Evolutionary conservation across 148 eudicot species (phyloP).

Genomic region (Camellia lanceoleosa): DNA sequence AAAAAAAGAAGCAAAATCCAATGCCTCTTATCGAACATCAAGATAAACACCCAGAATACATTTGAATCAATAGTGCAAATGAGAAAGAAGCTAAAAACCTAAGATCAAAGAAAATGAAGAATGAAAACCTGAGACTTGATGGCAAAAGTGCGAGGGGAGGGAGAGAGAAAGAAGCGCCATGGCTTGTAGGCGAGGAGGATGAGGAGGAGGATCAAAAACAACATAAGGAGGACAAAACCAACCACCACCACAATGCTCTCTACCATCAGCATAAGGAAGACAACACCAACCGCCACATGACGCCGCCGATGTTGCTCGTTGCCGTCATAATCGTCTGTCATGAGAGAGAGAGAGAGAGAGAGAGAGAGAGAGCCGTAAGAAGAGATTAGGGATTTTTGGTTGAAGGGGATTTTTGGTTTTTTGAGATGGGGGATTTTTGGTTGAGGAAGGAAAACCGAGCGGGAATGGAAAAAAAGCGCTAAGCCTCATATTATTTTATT

Average conservation of each 20-base stretch:
- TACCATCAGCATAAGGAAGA: slow-evolving; percentile 60
- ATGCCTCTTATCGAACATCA: slow-evolving; percentile 4
- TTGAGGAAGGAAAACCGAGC: too few species aligned
- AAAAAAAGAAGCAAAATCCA: background rate
- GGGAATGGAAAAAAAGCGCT: too few species aligned
- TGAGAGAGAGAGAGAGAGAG: too few species aligned
- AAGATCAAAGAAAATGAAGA: background rate
- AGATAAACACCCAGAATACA: background rate
- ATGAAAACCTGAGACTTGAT: slow-evolving; percentile 42
- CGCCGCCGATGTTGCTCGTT: too few species aligned
- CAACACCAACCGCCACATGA: too few species aligned
- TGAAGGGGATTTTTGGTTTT: too few species aligned
- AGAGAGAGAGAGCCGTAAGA: too few species aligned
- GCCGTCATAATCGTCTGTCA: too few species aligned
- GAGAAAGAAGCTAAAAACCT: slow-evolving; percentile 8
- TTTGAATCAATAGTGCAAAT: background rate
- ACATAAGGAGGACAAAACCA: slow-evolving; percentile 41
- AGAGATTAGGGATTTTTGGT: too few species aligned
- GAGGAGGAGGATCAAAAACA: slow-evolving; percentile 55
- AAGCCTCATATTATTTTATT: too few species aligned
- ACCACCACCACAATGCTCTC: slow-evolving; percentile 19
- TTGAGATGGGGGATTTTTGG: too few species aligned
- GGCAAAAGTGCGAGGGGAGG: slow-evolving; percentile 31
- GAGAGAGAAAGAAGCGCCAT: slow-evolving; percentile 59
- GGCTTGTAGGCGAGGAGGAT: slow-evolving; percentile 69